These are phyloP conservation scores for Metschnikowia colocasiae DNA, from an alignment of 805 yeast genomes.

Conservation along the genomic window DNA sequence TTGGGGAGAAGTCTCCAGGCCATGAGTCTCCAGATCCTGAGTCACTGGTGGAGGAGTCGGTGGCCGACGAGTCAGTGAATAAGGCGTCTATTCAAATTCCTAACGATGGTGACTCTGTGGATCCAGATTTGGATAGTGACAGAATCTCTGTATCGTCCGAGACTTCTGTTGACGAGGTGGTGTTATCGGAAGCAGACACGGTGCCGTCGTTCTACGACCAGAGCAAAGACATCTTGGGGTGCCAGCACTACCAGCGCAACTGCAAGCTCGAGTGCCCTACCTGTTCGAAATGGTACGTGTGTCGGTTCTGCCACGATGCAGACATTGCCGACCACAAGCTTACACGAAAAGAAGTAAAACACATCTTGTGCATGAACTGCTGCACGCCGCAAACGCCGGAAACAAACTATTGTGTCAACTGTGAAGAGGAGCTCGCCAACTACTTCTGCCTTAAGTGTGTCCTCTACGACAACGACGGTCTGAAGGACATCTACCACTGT, in stretches of 20 bases:
- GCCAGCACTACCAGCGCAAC: constrained; percentile 76
- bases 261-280: constrained; percentile 80
- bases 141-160: constrained; percentile 4
- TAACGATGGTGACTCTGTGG: neutral
- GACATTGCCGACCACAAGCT: constrained; percentile 54
- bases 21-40: neutral
- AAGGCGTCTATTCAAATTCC: too few species aligned
- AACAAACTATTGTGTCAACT: constrained; percentile 62
- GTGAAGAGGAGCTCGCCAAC: constrained; percentile 63
- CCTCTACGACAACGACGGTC: constrained; percentile 74
- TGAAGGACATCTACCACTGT: constrained; percentile 86
- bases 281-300: constrained; percentile 72
- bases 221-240: constrained; percentile 55
- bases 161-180: constrained; percentile 38
- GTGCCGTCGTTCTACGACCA: constrained; percentile 46
- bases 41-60: too few species aligned
- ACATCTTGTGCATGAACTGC: constrained; percentile 81
- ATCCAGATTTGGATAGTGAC: neutral
- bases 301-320: constrained; percentile 85
- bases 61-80: too few species aligned
- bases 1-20: neutral
- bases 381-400: constrained; percentile 68
- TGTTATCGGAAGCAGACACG: constrained; percentile 46
- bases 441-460: constrained; percentile 79
- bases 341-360: constrained; percentile 53